Evolutionary conservation across 768 basidiomycete genomes (phyloP), one percentile per base, ranked within the genome.

Genomic region (Asterophora parasitica): DNA sequence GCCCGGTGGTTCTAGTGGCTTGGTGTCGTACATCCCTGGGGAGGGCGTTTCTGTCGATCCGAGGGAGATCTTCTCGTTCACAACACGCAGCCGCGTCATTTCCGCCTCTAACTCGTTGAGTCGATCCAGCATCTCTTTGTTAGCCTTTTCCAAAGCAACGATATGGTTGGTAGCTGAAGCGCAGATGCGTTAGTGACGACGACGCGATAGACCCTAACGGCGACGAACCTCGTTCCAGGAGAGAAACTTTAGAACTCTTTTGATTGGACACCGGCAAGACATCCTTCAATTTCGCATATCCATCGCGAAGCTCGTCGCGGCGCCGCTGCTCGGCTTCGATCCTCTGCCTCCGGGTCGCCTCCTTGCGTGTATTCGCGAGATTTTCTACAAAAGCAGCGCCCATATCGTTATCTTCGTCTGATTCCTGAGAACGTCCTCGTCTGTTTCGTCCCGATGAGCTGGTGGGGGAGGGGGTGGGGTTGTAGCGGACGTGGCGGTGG

Each of bases 301-400:
- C 91, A 60, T 94, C 91, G 51, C 92, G 78, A 51, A 93, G 75
- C 67, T 93, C 92, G 65, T 92, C 90, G 54, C 92, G 77, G 49
- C 92, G 76, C 37, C 90, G 75, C 71, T 93, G 88, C 65, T 92
- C 88, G n/a, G 88, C 89, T 69, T 92, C 88, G 48, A 92, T 91
- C 44, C 89, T 75, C 66, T 91, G 88, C 60, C 82, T 74, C 27
- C 89, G 73, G 7, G 89, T 92, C 16, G 87, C 87, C 69, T 92
- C 88, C 62, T 91, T 92, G 60, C 88, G 73, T 8, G 82, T 79
- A 64, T 83, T 78, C 5, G 87, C 88, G 47, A 89, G 74, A 52
- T 81, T 83, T 63, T 89, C 84, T 31, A 78, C 75, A 61, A 77
- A 79, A 49, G 78, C 70, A 45, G 79, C 73, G 53, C 83, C 84